Evolutionary conservation across 106 monocot genomes (phyloP).

Genomic region (Dendrobium huoshanense): DNA sequence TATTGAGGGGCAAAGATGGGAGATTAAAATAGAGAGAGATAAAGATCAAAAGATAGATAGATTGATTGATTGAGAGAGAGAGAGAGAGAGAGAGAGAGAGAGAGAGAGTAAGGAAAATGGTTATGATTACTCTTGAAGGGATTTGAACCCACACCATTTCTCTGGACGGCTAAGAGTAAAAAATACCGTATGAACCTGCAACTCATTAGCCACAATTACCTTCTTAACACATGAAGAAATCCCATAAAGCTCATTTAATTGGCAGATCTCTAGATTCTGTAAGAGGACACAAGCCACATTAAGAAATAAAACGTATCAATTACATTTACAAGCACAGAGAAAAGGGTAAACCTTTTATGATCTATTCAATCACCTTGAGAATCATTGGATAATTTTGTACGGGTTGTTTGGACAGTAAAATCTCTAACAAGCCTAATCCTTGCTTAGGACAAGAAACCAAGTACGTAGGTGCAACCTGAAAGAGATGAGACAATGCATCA

Average conservation of each 20-base stretch:
- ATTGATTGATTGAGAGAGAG: too few relatives aligned
- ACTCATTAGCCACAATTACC: slow-evolving; percentile 32
- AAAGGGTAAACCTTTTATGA: slow-evolving; percentile 6
- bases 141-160: not conserved
- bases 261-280: slow-evolving; percentile 89
- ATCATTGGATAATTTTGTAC: slow-evolving; percentile 48
- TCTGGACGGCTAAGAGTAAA: not conserved
- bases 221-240: slow-evolving; percentile 77
- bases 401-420: slow-evolving; percentile 65
- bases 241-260: slow-evolving; percentile 76
- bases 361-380: slow-evolving; percentile 58
- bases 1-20: not conserved
- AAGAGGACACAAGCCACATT: slow-evolving; percentile 4
- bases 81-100: too few relatives aligned
- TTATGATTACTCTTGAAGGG: not conserved
- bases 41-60: too few relatives aligned
- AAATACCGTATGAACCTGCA: not conserved
- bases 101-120: not conserved
- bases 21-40: too few relatives aligned
- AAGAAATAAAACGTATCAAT: not conserved
- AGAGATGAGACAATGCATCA: slow-evolving; percentile 1
- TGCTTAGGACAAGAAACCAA: slow-evolving; percentile 84
- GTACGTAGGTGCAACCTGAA: slow-evolving; percentile 92
- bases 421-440: slow-evolving; percentile 80
- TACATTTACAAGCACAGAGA: not conserved